phyloP scores from a whole-genome alignment of 306 rosid species.

The Myrica gale region DNA sequence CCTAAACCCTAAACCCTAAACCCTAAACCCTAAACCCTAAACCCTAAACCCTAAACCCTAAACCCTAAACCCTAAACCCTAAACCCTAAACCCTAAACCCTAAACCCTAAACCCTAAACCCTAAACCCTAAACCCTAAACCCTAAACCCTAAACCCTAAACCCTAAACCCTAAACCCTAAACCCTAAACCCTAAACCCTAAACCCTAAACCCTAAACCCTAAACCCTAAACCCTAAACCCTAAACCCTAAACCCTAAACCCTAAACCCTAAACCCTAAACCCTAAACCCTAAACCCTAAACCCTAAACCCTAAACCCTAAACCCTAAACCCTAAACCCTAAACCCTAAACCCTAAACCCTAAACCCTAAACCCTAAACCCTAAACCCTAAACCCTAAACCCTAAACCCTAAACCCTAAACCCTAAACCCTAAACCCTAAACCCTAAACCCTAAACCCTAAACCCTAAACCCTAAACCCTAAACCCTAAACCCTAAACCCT shows the following conservation, averaged over 20 bases:
- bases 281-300: constrained; percentile 28
- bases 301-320: constrained; percentile 15
- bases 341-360: constrained; percentile 1
- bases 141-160: too few species aligned
- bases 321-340: constrained; percentile 16
- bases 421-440: constrained; percentile 11
- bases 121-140: too few species aligned
- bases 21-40: too few species aligned
- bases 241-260: constrained; percentile 21
- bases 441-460: neutral
- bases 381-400: constrained; percentile 23
- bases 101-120: too few species aligned
- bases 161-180: too few species aligned
- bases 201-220: constrained; percentile 10
- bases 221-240: constrained; percentile 16
- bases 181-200: constrained; percentile 17
- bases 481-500: too few species aligned
- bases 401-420: constrained; percentile 25
- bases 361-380: constrained; percentile 18
- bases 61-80: too few species aligned
- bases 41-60: too few species aligned
- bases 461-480: too few species aligned
- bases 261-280: constrained; percentile 26
- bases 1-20: too few species aligned
- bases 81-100: too few species aligned